Conservation (phyloP, 768 basidiomycete genomes). For the Neoboletus subvelutipes region DNA sequence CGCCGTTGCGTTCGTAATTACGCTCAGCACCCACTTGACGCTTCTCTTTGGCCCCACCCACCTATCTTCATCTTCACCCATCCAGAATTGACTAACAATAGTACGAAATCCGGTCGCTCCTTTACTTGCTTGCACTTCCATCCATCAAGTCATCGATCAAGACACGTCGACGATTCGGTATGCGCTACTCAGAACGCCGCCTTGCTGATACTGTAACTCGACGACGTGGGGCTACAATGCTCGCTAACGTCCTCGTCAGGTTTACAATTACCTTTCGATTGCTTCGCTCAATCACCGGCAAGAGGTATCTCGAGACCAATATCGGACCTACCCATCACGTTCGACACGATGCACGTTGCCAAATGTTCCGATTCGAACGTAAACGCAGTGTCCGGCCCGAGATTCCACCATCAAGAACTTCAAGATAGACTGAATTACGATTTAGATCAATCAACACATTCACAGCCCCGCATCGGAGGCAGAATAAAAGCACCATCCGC, state of each 20-base stretch:
- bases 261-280: conserved; percentile 34
- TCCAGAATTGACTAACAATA: conserved; percentile 89
- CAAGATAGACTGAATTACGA: neutral
- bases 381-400: conserved; percentile 23
- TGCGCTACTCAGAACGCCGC: conserved; percentile 1
- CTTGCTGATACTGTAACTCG: conserved; percentile 6
- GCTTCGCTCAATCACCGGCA: conserved; percentile 32
- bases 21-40: conserved; percentile 19
- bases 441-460: neutral
- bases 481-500: conserved; percentile 25
- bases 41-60: conserved; percentile 30
- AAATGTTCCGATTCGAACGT: conserved; percentile 15
- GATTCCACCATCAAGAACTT: conserved; percentile 15
- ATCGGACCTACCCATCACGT: conserved; percentile 29
- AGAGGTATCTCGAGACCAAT: conserved; percentile 26
- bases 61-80: conserved; percentile 69
- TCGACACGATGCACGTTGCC: conserved; percentile 23
- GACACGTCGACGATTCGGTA: neutral
- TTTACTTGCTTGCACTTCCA: neutral
- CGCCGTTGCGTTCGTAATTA: neutral
- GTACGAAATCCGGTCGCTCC: neutral
- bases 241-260: conserved; percentile 31
- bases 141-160: neutral
- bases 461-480: neutral
- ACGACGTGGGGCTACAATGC: conserved; percentile 8